Percentiles rank a stretch among this genome's conserved stretches.
phyloP scores from a whole-genome alignment of 768 basidiomycete species.

The Amanita molliuscula region DNA sequence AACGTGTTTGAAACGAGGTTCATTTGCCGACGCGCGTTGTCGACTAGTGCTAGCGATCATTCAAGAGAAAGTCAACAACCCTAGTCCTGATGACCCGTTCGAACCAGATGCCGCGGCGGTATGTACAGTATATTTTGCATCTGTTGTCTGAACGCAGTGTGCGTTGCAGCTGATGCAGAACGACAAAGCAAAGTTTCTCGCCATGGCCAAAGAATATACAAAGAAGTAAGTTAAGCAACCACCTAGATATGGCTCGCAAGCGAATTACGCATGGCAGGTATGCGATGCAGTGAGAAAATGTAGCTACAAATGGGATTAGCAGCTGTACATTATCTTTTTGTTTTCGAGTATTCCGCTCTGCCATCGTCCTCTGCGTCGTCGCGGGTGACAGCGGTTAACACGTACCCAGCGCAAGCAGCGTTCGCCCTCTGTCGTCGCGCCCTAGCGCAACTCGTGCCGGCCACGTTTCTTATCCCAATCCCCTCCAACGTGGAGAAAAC shows the following conservation, averaged over 20 bases:
- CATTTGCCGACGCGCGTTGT: conserved; percentile 3
- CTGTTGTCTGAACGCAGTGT: background rate
- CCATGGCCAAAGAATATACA: conserved; percentile 75
- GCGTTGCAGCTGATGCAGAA: conserved; percentile 55
- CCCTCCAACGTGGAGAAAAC: conserved; percentile 59
- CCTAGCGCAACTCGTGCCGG: conserved; percentile 52
- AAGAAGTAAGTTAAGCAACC: conserved; percentile 53
- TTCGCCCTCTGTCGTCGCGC: conserved; percentile 15
- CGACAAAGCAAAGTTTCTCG: conserved; percentile 62
- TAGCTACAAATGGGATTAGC: conserved; percentile 1
- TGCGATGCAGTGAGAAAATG: conserved; percentile 14
- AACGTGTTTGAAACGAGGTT: background rate
- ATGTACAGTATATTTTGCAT: conserved; percentile 15
- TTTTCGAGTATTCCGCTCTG: background rate
- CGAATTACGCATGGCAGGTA: conserved; percentile 10
- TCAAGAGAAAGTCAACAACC: conserved; percentile 82
- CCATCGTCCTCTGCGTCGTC: background rate
- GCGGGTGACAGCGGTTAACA: background rate
- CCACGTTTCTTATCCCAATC: conserved; percentile 54
- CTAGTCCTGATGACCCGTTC: conserved; percentile 81
- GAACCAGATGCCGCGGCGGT: conserved; percentile 83
- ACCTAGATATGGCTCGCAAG: background rate
- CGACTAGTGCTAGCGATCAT: conserved; percentile 58
- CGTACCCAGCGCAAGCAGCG: background rate
- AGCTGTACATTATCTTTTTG: background rate